phyloP scores from a whole-genome alignment of 768 basidiomycete species.

The Leccinum variicolor region DNA sequence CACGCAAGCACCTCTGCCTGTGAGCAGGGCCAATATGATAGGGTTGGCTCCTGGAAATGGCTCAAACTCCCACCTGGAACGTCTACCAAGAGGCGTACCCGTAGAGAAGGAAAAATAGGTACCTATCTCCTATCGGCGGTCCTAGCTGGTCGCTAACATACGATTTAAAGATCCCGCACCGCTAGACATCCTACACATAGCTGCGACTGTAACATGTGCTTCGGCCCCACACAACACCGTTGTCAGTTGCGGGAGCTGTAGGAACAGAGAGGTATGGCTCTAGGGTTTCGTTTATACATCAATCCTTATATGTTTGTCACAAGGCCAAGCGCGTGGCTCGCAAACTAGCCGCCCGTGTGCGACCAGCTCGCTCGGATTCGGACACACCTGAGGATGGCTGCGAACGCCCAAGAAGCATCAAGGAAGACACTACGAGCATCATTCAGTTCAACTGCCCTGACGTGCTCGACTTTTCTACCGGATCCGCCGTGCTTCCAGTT shows the following conservation, averaged over 20 bases:
- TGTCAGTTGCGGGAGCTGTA: constrained; percentile 84
- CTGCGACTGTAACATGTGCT: constrained; percentile 75
- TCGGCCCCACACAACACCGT: constrained; percentile 76
- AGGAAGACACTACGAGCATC: constrained; percentile 76
- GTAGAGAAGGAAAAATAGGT: constrained; percentile 85
- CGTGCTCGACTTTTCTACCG: constrained; percentile 82
- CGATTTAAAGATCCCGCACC: constrained; percentile 53
- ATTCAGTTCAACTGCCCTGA: constrained; percentile 96
- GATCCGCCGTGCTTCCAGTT: constrained; percentile 86
- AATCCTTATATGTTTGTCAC: constrained; percentile 12
- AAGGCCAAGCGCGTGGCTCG: constrained; percentile 88
- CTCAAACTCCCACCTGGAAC: constrained; percentile 77
- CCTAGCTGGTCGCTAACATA: constrained; percentile 18
- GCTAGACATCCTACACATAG: constrained; percentile 69
- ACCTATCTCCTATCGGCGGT: constrained; percentile 14
- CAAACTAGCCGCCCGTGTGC: constrained; percentile 80
- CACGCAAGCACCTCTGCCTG: constrained; percentile 57
- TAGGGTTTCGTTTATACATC: background rate
- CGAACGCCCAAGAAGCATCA: constrained; percentile 40
- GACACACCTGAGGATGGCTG: constrained; percentile 60
- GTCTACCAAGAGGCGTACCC: constrained; percentile 78
- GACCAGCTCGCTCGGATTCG: constrained; percentile 73
- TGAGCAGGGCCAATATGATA: constrained; percentile 65
- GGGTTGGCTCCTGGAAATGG: constrained; percentile 90
- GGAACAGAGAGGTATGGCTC: constrained; percentile 70